Percentiles rank a stretch among this genome's conserved stretches.
These are phyloP conservation scores for sunflower (Helianthus annuus) DNA, from an alignment of 129 eudicot genomes.

Conservation along the genomic window DNA sequence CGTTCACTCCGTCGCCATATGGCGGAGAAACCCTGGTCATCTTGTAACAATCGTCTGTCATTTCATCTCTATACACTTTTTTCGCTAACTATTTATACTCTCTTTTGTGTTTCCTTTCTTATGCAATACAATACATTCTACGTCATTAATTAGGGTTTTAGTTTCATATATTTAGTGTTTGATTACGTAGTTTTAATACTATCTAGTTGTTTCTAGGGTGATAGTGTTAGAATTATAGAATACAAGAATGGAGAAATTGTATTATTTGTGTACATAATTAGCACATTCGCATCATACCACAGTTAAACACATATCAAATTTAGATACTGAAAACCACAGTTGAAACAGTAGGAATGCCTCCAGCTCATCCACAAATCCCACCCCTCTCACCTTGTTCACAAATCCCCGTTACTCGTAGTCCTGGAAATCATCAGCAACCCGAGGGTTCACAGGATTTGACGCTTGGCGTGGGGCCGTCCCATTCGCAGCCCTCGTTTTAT, in stretches of 20 bases:
- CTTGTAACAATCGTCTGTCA: slow-evolving; percentile 24
- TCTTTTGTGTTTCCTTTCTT: slow-evolving; percentile 17
- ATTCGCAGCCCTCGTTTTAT: slow-evolving; percentile 66
- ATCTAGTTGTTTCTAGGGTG: slow-evolving; percentile 3
- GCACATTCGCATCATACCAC: slow-evolving; percentile 37
- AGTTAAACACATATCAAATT: too few species aligned
- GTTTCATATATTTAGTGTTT: background rate
- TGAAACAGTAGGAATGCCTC: slow-evolving; percentile 66
- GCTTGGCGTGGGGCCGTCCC: slow-evolving; percentile 44
- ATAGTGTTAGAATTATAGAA: background rate
- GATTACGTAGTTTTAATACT: background rate
- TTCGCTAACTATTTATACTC: slow-evolving; percentile 26
- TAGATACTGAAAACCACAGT: too few species aligned
- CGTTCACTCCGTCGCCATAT: slow-evolving; percentile 48
- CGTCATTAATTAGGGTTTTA: background rate
- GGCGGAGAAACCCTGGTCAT: slow-evolving; percentile 49
- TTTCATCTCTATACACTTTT: slow-evolving; percentile 12
- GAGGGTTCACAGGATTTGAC: slow-evolving; percentile 49
- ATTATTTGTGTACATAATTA: slow-evolving; percentile 29
- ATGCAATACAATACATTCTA: background rate
- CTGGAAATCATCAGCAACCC: slow-evolving; percentile 25
- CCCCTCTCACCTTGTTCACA: slow-evolving; percentile 70
- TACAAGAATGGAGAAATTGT: background rate
- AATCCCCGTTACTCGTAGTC: slow-evolving; percentile 46
- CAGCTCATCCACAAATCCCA: slow-evolving; percentile 67